Evolutionary conservation across 805 yeast genomes (phyloP).

Genomic region (Clavispora vitiphila): DNA sequence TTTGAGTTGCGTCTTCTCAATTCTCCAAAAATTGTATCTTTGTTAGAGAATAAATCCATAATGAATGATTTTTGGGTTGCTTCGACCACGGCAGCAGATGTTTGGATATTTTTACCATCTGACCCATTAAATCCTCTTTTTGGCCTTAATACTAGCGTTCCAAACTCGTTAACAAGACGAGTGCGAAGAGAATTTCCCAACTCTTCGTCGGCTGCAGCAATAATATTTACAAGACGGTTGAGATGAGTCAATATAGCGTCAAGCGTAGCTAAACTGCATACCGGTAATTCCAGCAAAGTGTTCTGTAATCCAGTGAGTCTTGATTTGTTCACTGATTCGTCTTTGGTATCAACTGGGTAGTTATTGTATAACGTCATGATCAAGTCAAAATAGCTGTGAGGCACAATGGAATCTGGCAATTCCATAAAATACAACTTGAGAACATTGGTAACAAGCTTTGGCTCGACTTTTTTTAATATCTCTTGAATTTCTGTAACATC

Average conservation of each 20-base stretch:
- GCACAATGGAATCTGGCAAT: constrained; percentile 71
- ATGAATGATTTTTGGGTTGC: constrained; percentile 49
- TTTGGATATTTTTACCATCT: constrained; percentile 12
- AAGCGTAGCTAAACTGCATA: constrained; percentile 69
- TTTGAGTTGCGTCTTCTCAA: constrained; percentile 39
- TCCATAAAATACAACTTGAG: constrained; percentile 72
- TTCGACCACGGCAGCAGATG: constrained; percentile 11
- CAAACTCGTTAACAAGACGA: constrained; percentile 62
- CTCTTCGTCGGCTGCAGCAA: constrained; percentile 36
- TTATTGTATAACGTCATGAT: constrained; percentile 58
- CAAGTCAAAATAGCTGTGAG: constrained; percentile 59
- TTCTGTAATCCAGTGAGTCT: constrained; percentile 63
- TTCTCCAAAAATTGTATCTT: constrained; percentile 61
- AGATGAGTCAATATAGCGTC: constrained; percentile 79
- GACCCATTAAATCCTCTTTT: constrained; percentile 18
- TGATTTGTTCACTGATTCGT: constrained; percentile 19
- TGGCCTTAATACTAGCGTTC: constrained; percentile 57
- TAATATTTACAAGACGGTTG: constrained; percentile 50
- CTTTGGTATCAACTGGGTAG: constrained; percentile 24
- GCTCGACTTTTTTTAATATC: constrained; percentile 36
- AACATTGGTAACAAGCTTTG: constrained; percentile 61
- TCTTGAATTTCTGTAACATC: constrained; percentile 27
- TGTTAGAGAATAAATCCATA: constrained; percentile 55
- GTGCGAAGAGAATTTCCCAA: constrained; percentile 34
- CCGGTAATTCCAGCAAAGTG: constrained; percentile 61